phyloP scores from a whole-genome alignment of 2,329 filamentous ascomycete species.

The Fusarium fujikuroi region DNA sequence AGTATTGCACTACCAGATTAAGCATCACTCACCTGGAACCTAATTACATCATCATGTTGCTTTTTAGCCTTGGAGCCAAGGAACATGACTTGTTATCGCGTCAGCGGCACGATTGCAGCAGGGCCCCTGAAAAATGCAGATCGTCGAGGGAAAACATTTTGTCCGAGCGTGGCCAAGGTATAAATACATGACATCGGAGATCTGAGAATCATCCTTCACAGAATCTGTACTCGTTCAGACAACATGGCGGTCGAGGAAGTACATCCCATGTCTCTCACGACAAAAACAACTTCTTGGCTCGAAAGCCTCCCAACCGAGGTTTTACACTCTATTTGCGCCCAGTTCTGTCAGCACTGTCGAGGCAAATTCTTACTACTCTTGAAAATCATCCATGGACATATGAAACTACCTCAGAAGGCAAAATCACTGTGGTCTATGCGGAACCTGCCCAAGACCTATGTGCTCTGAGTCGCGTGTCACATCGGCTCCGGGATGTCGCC shows the following conservation, averaged over 20 bases:
- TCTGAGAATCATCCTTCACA: not conserved
- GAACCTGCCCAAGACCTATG: not conserved
- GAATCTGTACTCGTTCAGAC: not conserved
- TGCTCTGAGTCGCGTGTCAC: not conserved
- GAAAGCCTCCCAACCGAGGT: not conserved
- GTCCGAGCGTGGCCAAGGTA: not conserved
- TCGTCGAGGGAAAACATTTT: not conserved
- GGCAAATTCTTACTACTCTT: not conserved
- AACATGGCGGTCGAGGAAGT: fast-evolving
- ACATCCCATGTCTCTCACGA: not conserved
- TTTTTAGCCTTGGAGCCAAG: fast-evolving
- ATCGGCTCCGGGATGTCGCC: not conserved
- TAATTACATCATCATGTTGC: not conserved
- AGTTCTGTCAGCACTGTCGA: not conserved
- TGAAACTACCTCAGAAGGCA: not conserved
- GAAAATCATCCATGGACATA: not conserved
- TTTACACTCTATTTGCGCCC: not conserved
- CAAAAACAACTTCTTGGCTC: not conserved
- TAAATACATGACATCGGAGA: not conserved
- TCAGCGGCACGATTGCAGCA: not conserved
- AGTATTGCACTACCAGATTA: not conserved
- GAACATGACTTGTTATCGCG: not conserved
- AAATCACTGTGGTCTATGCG: not conserved
- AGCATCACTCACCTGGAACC: not conserved
- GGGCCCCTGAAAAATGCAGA: not conserved